These are phyloP conservation scores for Aphanocladium album DNA, from an alignment of 2,329 filamentous ascomycete species.

Conservation along the genomic window DNA sequence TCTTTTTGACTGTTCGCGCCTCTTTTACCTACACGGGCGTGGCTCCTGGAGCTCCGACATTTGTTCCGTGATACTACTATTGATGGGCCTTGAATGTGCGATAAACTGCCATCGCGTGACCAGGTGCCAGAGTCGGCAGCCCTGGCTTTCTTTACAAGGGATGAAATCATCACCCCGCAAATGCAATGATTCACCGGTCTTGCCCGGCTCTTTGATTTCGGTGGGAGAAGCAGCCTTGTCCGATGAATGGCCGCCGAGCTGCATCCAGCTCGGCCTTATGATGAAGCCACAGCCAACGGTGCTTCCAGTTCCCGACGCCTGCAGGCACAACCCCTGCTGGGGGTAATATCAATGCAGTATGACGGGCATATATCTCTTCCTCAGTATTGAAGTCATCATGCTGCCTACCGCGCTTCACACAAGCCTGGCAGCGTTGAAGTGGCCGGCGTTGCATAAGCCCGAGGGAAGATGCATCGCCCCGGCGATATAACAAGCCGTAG, in stretches of 20 bases:
- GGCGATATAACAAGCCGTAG: background rate
- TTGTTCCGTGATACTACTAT: background rate
- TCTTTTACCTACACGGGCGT: conserved; percentile 38
- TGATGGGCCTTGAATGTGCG: background rate
- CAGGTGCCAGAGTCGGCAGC: background rate
- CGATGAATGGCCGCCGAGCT: too few relatives aligned
- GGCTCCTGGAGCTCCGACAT: conserved; percentile 49
- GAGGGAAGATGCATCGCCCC: background rate
- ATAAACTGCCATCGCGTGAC: background rate
- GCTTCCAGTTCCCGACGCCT: background rate
- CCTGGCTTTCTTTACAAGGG: background rate
- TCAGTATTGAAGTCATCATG: background rate
- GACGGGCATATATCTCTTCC: background rate
- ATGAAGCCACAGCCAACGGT: background rate
- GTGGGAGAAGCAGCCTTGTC: background rate
- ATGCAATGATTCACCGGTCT: background rate
- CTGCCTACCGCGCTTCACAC: background rate
- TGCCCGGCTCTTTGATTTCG: background rate
- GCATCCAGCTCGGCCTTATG: background rate
- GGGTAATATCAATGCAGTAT: background rate
- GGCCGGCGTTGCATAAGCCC: background rate
- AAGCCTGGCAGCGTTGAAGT: too few relatives aligned
- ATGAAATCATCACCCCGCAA: background rate
- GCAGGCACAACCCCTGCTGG: background rate
- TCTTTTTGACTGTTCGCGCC: background rate